Evolutionary conservation across 768 basidiomycete species (phyloP), one percentile per base, ranked within the genome.

Genomic region (Suillus fuscotomentosus): DNA sequence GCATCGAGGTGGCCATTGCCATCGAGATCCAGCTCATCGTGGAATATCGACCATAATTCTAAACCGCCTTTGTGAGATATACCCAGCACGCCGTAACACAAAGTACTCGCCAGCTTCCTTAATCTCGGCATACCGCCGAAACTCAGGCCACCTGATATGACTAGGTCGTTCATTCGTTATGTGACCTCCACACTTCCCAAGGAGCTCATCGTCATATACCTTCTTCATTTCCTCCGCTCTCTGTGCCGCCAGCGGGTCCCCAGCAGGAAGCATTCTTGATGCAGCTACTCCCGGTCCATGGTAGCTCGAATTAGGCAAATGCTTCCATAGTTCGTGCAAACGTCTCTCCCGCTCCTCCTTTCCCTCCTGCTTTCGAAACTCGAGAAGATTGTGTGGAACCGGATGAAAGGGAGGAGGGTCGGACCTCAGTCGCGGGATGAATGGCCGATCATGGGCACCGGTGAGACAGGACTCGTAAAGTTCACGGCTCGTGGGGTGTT

Each of bases 41-140:
- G 92, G 76, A 97, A 97, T 62, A 95, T 88, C 60, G 86, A 81
- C 96, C 96, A 97, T 24, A 97, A 81, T 76, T 97, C 95, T 94
- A 63, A 57, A 50, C 63, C 53, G 62, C 64, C 61, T 53, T 15
- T 56, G 68, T 65, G 75, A 67, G 45, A 59, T 66, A 65, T 68
- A 43, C 66, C 54, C 24, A 36, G 65, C 59, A 60, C 41, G 36
- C 36, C 36, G 65, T 24, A 59, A 66, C 51, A 66, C 60, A 65
- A 66, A 39, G 64, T 62, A 83, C 86, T 71, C 72, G 89, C 93
- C 94, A 61, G 80, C 83, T 84, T 95, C 94, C 77, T 95, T 95
- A 63, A 82, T 83, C 67, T 89, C 85, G 53, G 89, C 90, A 72
- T 93, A 95, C 65, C 83, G 77, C 73, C 83, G 83, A 75, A 94